These are phyloP conservation scores for Sparassis latifolia DNA, from an alignment of 1,284 basidiomycete genomes.

Conservation along the genomic window DNA sequence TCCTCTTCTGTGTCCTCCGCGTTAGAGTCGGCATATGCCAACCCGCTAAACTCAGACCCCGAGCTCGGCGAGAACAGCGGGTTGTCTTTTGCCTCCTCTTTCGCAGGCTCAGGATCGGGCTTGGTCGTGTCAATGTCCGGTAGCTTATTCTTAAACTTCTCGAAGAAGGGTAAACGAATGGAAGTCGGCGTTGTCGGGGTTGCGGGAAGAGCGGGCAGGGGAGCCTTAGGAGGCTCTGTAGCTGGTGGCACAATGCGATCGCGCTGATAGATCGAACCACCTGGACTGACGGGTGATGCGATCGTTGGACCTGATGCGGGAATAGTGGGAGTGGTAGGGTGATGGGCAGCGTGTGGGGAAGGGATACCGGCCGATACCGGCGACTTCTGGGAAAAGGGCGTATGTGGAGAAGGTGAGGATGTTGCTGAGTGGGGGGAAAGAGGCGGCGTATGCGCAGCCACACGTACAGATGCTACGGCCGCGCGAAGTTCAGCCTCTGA, in stretches of 20 bases:
- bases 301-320: conserved; percentile 18
- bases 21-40: conserved; percentile 22
- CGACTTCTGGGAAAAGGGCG: conserved; percentile 27
- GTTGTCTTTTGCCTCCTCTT: neutral
- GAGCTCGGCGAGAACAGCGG: conserved; percentile 9
- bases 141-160: conserved; percentile 37
- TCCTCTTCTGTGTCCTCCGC: conserved; percentile 21
- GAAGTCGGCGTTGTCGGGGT: conserved; percentile 18
- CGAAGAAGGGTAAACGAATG: conserved; percentile 36
- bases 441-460: conserved; percentile 24
- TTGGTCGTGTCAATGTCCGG: conserved; percentile 16
- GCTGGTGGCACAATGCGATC: conserved; percentile 21
- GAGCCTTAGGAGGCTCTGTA: conserved; percentile 22
- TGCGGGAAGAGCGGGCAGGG: conserved; percentile 29
- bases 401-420: conserved; percentile 29
- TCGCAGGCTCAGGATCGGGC: neutral
- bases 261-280: conserved; percentile 12
- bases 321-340: conserved; percentile 16
- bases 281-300: conserved; percentile 22
- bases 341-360: conserved; percentile 12
- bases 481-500: neutral
- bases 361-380: conserved; percentile 12
- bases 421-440: conserved; percentile 28
- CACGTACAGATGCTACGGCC: neutral
- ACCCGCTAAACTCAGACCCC: conserved; percentile 25